Base-by-base conservation (phyloP, 257 asterid species). In the Thymus quinquecostatus region DNA sequence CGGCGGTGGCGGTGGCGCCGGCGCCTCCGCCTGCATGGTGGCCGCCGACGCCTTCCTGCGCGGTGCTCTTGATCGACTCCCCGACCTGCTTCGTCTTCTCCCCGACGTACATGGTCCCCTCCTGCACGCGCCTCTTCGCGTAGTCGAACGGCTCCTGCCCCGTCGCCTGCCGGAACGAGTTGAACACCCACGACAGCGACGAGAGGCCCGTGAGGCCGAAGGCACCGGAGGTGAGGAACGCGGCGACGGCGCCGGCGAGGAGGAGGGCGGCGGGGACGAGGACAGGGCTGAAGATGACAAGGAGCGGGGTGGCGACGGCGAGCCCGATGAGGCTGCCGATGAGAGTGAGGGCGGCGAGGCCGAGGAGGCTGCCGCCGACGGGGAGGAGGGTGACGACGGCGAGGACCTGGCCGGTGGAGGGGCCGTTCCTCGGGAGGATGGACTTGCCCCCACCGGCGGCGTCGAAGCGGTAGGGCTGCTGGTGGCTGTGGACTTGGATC, bases 141-240 rank as follows among this genome's bases (percentile, higher is more conserved):
- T 66, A 72, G 9, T 86, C 94, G 73, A 88, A 1, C 59, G 86
- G 88, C 40, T 84, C 96, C 4, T 82, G 83, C 73, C 82, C 96
- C 2, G 82, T 80, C 6, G 84, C 78, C 77, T 74, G 85, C 50
- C 88, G 66, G 79, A 90, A 84, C 69, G 74, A 74, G 50, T 81
- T 92, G 69, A 88, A 43, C 2, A 88, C 90, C 92, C 92, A 89
- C 27, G 96, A 87, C 0, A 92, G 79, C 8, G 98, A 87, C n/a
- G 96, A 84, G 3, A 92, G 85, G 0, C 97, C 97, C 5, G 95
- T 87, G 3, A 90, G 73, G 12, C 97, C 97, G 43, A 92, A 87
- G 1, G 96, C 97, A 0, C 98, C 96, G 0, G 97, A 92, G 1
- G 97, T 77, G 9, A 92, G 30, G 38, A 90, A 79, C 1, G 93